These are phyloP conservation scores for Dissophora globulifera DNA, from an alignment of 192 early-diverging fungal genomes.

Conservation along the genomic window DNA sequence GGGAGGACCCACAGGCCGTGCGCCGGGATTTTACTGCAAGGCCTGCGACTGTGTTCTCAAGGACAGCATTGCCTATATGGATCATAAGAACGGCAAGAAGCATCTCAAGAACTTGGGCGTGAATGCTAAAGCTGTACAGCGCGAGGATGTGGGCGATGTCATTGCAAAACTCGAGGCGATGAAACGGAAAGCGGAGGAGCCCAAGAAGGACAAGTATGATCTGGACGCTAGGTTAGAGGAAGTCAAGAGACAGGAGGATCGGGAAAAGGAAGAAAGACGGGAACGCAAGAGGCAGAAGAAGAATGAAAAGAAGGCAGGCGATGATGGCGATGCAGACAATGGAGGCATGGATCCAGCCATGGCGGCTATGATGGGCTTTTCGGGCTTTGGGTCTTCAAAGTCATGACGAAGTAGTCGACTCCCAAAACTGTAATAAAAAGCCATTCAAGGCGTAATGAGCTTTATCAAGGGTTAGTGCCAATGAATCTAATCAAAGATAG, in stretches of 20 bases:
- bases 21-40: conserved; percentile 94
- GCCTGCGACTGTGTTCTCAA: conserved; percentile 88
- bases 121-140: conserved; percentile 86
- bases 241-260: conserved; percentile 75
- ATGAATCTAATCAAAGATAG: no score
- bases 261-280: conserved; percentile 67
- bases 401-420: conserved; percentile 5
- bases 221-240: conserved; percentile 75
- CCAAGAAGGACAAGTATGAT: conserved; percentile 68
- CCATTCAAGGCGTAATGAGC: no score
- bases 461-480: no score
- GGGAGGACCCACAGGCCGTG: conserved; percentile 61
- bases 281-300: conserved; percentile 70
- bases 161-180: conserved; percentile 72
- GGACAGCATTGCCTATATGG: conserved; percentile 90
- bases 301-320: conserved; percentile 55
- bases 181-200: conserved; percentile 75
- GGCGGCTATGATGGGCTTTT: conserved; percentile 81
- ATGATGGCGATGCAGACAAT: conserved; percentile 20
- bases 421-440: no score
- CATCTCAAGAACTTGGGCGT: conserved; percentile 87
- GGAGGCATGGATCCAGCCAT: conserved; percentile 69
- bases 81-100: conserved; percentile 91
- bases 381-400: conserved; percentile 68
- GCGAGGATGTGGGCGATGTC: conserved; percentile 81